Conservation (phyloP, 2,329 filamentous ascomycete species). For the Leptographium procerum region DNA sequence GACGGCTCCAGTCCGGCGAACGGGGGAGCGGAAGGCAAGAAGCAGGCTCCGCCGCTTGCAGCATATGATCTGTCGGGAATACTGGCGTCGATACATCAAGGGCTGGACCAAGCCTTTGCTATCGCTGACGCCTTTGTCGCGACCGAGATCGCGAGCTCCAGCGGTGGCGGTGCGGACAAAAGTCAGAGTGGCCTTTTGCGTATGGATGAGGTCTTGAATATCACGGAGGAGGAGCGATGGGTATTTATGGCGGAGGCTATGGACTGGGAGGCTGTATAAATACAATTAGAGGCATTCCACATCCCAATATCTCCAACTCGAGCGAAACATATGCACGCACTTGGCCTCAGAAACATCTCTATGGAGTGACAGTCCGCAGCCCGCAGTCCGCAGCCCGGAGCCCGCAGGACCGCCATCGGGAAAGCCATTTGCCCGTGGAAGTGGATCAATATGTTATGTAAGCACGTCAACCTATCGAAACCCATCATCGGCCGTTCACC, state of each 20-base stretch:
- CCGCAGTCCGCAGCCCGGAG: no score
- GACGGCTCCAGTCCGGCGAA: constrained; percentile 11
- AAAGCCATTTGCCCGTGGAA: no score
- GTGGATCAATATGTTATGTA: no score
- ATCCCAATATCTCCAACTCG: not conserved
- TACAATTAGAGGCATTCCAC: not conserved
- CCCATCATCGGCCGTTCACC: no score
- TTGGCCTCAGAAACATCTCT: no score
- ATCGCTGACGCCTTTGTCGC: constrained; percentile 36
- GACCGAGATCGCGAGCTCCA: constrained; percentile 1
- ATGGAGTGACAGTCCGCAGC: no score
- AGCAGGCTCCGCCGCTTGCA: constrained; percentile 31
- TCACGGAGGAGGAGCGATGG: constrained; percentile 33
- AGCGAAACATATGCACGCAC: no score
- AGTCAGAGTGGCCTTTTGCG: constrained; percentile 5
- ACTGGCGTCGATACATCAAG: constrained; percentile 42
- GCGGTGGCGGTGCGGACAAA: not conserved
- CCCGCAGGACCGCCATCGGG: no score
- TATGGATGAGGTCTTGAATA: constrained; percentile 12
- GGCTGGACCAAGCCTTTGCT: constrained; percentile 45
- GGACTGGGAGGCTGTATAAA: constrained; percentile 13
- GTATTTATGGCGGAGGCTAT: constrained; percentile 46
- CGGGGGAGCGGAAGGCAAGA: not conserved
- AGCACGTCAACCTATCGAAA: no score
- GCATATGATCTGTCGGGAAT: constrained; percentile 53